Base-by-base conservation (phyloP, 345 rosid genomes). In the Cochlearia excelsa region DNA sequence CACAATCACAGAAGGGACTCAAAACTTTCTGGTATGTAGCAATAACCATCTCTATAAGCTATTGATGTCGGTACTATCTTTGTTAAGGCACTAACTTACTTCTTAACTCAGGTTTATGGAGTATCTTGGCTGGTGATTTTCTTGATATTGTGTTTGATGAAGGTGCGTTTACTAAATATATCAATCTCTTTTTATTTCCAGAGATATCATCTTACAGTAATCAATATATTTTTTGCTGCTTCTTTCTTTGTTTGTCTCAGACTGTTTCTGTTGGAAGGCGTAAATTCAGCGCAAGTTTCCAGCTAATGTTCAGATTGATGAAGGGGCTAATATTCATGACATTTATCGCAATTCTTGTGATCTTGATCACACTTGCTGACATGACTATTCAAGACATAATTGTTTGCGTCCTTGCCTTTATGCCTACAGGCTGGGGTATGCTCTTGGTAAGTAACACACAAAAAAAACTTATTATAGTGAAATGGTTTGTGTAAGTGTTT, bases 371-470 rank as follows among this genome's bases (percentile, higher is more conserved):
- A 39, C 81, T 94, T 48, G 85, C 85, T 16, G 82, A 87, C 73
- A 87, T 94, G 99, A 82, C 99, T 11, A 45, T 83, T 39, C 84
- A 72, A 66, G 99, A 94, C 78, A 82, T 90, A 43, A 47, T 94
- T 55, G 92, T 94, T 9, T 90, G 99, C 78, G 73, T 94, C 67
- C 90, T 94, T 55, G 97, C 96, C 65, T 94, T 94, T 78, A 87
- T 87, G 99, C 99, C 97, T 5, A 94, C 96, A 4, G 97, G 99
- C 3, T 94, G 99, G 99, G 99, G 97, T 31, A 81, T 94, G 95
- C 90, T 94, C 47, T 73, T 85, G 93, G 97, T 92, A 77, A 80
- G 51, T 68, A 39, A 26, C 29, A 1, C 16, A 40, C 1, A 4
- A 2, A 2, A 9, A 30, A 27, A 16, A 4, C 9, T 9, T 31